Percentiles rank a stretch among this genome's conserved stretches.
Conservation (phyloP, 2,329 filamentous ascomycete genomes). For the Cryphonectria nitschkei region DNA sequence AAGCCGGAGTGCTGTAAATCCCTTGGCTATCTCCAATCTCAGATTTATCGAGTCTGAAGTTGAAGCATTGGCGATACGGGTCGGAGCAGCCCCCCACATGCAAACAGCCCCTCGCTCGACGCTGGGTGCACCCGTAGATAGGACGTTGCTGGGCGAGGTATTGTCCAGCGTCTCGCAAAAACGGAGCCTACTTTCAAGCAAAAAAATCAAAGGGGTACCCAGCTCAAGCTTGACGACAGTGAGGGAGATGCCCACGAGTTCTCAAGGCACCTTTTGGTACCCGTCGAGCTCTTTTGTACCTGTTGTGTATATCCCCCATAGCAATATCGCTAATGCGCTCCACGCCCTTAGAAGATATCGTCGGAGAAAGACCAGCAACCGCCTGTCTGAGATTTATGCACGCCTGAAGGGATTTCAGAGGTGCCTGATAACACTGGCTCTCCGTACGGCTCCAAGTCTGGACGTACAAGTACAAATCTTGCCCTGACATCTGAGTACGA, state of each 20-base stretch:
- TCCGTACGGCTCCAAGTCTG: not conserved
- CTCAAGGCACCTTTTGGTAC: not conserved
- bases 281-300: not conserved
- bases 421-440: not conserved
- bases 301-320: not conserved
- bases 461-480: not conserved
- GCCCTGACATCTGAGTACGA: not conserved
- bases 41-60: not conserved
- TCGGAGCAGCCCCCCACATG: not conserved
- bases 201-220: not conserved
- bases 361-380: constrained; percentile 16
- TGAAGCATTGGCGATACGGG: not conserved
- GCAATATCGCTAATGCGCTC: constrained; percentile 3
- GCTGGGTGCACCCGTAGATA: not conserved
- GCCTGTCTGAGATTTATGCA: constrained; percentile 13
- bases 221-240: not conserved
- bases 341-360: not conserved
- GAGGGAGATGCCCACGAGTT: not conserved
- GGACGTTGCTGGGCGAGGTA: not conserved
- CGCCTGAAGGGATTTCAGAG: constrained; percentile 9
- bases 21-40: not conserved
- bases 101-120: not conserved
- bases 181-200: not conserved
- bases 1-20: constrained; percentile 8
- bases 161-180: not conserved